Conservation (phyloP, 140 eudicot genomes). For the Stevia rebaudiana region DNA sequence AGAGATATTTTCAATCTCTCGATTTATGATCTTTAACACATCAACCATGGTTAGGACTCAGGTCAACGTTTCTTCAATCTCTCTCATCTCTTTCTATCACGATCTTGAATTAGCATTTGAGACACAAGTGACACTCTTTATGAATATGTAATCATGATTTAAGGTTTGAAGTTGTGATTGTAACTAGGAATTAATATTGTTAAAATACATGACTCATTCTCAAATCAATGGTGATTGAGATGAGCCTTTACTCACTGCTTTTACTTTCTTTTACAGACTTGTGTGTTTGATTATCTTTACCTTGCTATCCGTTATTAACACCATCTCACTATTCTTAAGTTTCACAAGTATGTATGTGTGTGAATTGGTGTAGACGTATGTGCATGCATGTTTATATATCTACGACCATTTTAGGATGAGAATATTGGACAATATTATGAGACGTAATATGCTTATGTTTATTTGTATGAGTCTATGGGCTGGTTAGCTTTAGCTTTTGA, state of each 20-base stretch:
- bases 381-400: no score
- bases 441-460: no score
- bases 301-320: conserved; percentile 19
- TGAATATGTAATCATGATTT: conserved; percentile 40
- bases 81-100: conserved; percentile 6
- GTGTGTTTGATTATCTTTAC: conserved; percentile 15
- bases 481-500: no score
- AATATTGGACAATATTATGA: no score
- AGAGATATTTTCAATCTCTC: conserved; percentile 65
- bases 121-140: conserved; percentile 28
- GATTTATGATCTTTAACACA: conserved; percentile 50
- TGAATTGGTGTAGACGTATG: no score
- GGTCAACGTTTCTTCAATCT: conserved; percentile 43
- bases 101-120: conserved; percentile 20
- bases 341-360: no score
- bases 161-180: conserved; percentile 42
- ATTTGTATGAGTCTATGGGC: no score
- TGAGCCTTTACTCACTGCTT: conserved; percentile 33
- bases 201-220: conserved; percentile 34
- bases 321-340: no score
- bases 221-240: conserved; percentile 42
- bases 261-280: conserved; percentile 19
- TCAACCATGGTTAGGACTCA: conserved; percentile 96
- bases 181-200: conserved; percentile 47
- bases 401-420: no score